Evolutionary conservation across 768 basidiomycete species (phyloP), one percentile per base, ranked within the genome.

Genomic region (Lyophyllum atratum): DNA sequence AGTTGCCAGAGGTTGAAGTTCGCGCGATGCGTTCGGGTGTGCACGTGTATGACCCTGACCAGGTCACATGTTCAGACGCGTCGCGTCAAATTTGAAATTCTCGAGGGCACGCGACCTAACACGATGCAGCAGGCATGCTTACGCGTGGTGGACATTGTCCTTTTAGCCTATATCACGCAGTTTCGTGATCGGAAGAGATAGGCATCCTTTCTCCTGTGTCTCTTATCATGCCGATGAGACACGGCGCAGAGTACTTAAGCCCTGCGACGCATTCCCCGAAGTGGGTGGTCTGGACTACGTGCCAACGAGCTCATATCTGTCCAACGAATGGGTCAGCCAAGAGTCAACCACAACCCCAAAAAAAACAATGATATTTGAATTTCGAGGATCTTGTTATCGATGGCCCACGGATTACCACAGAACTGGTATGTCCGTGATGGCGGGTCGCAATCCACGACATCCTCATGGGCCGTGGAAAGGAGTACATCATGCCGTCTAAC

Each of bases 401-500:
- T 61, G 60, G 34, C 39, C 9, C 39, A 49, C 39, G 24, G 48
- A 24, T 29, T 34, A 39, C 19, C 49, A 55, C 40, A 45, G 48
- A 61, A 54, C 24, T 54, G 44, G 59, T 54, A 57, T 50, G 52
- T 61, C 55, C 43, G 17, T 56, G 57, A 61, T 59, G 40, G 31
- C 29, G 33, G 26, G 39, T 22, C 15, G 39, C 5, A 40, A 26
- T 50, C 44, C 51, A 48, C 43, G 57, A 12, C 12, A 34, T 52
- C 56, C 55, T 55, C 60, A 50, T 61, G 60, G 46, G 44, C 29
- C 31, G 44, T 22, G 48, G 56, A 61, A n/a, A 61, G 55, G 29
- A 34, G 26, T 42, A 26, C 28, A 39, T 53, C 33, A 22, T 8
- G 21, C 44, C 37, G 42, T 54, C 29, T n/a, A 4, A 52, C 34